Evolutionary conservation across 768 basidiomycete species (phyloP).

Genomic region (Mycena polygramma): DNA sequence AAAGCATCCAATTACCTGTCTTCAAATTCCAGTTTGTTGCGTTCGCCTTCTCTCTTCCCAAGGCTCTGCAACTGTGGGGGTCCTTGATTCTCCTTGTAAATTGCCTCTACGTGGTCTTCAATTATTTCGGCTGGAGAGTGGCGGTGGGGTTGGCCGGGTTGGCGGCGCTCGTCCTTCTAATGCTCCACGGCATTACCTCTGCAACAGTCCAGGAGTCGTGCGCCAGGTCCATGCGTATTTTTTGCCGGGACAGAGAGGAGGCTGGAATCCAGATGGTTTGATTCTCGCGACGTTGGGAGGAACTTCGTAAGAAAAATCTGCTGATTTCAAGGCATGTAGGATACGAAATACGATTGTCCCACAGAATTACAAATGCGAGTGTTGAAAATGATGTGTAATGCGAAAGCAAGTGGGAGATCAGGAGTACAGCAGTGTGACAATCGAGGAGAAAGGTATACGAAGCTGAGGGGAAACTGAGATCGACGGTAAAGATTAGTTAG

Average conservation of each 20-base stretch:
- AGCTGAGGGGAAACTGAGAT: too few relatives aligned
- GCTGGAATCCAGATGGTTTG: background rate
- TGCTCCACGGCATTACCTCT: constrained; percentile 7
- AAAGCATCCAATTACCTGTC: constrained; percentile 49
- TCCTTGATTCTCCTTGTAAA: constrained; percentile 43
- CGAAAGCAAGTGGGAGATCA: too few relatives aligned
- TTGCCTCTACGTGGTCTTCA: background rate
- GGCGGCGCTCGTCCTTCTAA: background rate
- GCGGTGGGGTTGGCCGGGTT: background rate
- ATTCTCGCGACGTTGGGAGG: background rate
- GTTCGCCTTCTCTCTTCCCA: constrained; percentile 67
- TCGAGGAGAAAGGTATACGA: too few relatives aligned
- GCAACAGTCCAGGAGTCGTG: background rate
- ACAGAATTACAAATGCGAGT: too few relatives aligned
- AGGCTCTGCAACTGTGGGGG: constrained; percentile 65
- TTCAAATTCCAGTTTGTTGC: constrained; percentile 63
- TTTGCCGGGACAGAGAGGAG: background rate
- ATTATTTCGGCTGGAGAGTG: background rate
- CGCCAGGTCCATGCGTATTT: background rate
- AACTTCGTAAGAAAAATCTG: too few relatives aligned
- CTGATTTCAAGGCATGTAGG: too few relatives aligned
- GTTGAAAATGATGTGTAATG: too few relatives aligned
- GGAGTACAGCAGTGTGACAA: too few relatives aligned
- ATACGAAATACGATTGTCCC: too few relatives aligned
- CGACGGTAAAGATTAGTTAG: background rate